Evolutionary conservation across 306 rosid species (phyloP), one percentile per base, ranked within the genome.

Genomic region (Carpinus fangiana): DNA sequence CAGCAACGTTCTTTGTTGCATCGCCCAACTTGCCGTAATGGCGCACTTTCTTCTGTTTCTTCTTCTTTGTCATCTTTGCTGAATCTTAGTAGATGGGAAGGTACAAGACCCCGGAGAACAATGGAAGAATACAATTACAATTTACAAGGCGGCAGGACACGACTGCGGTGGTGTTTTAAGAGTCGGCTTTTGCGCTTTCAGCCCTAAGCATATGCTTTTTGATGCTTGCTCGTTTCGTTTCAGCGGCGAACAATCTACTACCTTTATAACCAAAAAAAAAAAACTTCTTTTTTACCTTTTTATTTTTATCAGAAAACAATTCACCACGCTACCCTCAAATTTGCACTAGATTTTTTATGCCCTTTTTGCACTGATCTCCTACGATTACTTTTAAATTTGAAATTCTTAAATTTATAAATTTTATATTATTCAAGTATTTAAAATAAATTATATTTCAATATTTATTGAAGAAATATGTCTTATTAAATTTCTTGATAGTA

Each of bases 1-100:
- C 87, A 60, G 76, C 68, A 38, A 85, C 65, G 8, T 26, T 76
- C 47, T 55, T 84, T 34, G 45, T 59, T 69, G 73, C 7, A 16
- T 52, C 69, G 6, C 12, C 9, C 8, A 43, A 46, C 14, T 5
- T 70, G 47, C 0, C 26, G 31, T 71, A n/a, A 5, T 70, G 68
- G 68, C 47, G 48, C 3, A 16, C 50, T 55, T 73, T 73, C 52
- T 6, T 36, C n/a, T 55, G 67, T n/a, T 12, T 73, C 31, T 12
- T 73, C n/a, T 36, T 73, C 34, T 55, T 66, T 23, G 72, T 28
- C 72, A 66, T 66, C 72, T 41, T 18, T 8, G 71, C 48, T 17
- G 47, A 65, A 34, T 65, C 47, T 38, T 9, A 1, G 36, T n/a
- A 38, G 26, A 59, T 23, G 65, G 65, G 34, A 20, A 23, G 34